phyloP scores from a whole-genome alignment of 192 early-diverging fungal genomes.

The Entomortierella lignicola region DNA sequence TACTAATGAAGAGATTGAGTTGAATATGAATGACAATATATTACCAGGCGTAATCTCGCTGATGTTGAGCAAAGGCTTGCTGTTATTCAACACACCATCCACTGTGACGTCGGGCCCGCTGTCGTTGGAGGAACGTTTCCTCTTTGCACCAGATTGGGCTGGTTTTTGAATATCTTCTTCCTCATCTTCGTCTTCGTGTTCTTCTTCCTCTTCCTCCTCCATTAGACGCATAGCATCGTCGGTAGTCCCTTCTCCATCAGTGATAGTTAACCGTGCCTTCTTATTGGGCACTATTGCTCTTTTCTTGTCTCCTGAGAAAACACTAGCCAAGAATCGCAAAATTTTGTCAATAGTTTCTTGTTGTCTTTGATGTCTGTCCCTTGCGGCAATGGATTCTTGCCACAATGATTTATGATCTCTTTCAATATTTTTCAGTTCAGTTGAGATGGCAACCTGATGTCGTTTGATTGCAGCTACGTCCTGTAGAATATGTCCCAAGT shows the following conservation, averaged over 20 bases:
- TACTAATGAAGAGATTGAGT: background rate
- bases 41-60: constrained; percentile 35
- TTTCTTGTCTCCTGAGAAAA: constrained; percentile 75
- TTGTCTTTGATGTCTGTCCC: constrained; percentile 85
- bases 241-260: constrained; percentile 24
- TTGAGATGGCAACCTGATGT: constrained; percentile 89
- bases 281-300: constrained; percentile 63
- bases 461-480: constrained; percentile 90
- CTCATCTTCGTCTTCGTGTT: constrained; percentile 19
- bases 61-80: constrained; percentile 16
- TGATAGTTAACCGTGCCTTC: constrained; percentile 44
- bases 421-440: constrained; percentile 88
- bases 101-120: background rate
- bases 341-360: constrained; percentile 96
- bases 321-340: constrained; percentile 87
- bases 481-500: constrained; percentile 66
- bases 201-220: constrained; percentile 23
- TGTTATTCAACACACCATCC: background rate
- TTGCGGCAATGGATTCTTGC: constrained; percentile 79
- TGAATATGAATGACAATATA: background rate
- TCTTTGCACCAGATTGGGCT: constrained; percentile 9
- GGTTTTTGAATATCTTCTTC: background rate
- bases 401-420: constrained; percentile 91
- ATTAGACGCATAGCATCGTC: constrained; percentile 13
- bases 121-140: constrained; percentile 12